phyloP scores from a whole-genome alignment of 805 yeast genomes.

The Saturnispora diversa region DNA sequence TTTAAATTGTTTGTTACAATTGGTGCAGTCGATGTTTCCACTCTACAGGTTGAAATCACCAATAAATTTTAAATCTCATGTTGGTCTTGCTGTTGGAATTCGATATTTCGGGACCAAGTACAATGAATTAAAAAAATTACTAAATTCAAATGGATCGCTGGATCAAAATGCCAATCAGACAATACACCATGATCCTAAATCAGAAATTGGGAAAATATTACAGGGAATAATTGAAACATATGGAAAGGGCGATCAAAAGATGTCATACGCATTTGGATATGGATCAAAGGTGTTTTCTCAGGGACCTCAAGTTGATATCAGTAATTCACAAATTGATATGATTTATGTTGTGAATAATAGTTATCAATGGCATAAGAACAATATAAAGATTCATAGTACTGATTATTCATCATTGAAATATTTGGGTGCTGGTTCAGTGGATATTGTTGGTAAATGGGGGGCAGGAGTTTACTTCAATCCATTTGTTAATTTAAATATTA shows the following conservation, averaged over 20 bases:
- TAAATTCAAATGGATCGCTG: too few relatives aligned
- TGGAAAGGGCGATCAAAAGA: background rate
- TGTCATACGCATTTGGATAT: slow-evolving; percentile 74
- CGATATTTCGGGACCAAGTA: too few relatives aligned
- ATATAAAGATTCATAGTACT: slow-evolving; percentile 54
- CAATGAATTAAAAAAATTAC: too few relatives aligned
- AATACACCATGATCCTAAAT: slow-evolving; percentile 5
- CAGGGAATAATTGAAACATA: background rate
- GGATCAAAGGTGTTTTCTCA: slow-evolving; percentile 92
- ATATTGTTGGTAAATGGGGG: slow-evolving; percentile 58
- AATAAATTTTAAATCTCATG: too few relatives aligned
- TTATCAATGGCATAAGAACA: slow-evolving; percentile 66
- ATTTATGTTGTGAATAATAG: slow-evolving; percentile 75
- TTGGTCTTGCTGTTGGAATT: too few relatives aligned
- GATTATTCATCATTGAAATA: slow-evolving; percentile 69
- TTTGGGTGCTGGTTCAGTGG: slow-evolving; percentile 52
- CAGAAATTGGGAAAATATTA: background rate
- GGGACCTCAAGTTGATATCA: slow-evolving; percentile 33
- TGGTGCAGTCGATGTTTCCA: too few relatives aligned
- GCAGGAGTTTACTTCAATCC: slow-evolving; percentile 96
- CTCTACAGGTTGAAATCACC: too few relatives aligned
- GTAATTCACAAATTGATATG: slow-evolving; percentile 69
- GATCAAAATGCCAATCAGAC: too few relatives aligned
- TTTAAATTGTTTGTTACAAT: too few relatives aligned
- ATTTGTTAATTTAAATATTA: slow-evolving; percentile 52